Evolutionary conservation across 148 eudicot genomes (phyloP).

Genomic region (Polygonum maritimum): DNA sequence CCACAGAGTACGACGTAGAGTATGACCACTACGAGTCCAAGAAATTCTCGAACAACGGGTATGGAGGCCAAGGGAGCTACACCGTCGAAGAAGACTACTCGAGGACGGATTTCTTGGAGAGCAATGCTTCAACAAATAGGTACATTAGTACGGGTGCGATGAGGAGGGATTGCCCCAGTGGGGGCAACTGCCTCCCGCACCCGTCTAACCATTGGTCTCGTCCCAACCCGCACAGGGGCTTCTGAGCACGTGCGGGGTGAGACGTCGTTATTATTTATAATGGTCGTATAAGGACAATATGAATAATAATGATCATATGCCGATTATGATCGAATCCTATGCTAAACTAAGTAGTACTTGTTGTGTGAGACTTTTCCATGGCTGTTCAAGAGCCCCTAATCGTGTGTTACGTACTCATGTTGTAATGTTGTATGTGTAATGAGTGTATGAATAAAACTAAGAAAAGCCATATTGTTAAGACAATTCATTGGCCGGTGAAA

Average conservation of each 20-base stretch:
- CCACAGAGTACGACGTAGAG: not conserved
- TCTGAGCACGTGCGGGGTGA: not conserved
- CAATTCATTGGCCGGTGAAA: not conserved
- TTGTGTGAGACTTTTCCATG: not conserved
- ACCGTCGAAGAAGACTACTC: not conserved
- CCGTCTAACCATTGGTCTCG: conserved; percentile 9
- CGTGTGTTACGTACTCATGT: not conserved
- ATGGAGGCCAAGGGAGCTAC: not conserved
- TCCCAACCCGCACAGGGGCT: not conserved
- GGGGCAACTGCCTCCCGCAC: not conserved
- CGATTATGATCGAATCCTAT: not conserved
- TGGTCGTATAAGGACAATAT: no score
- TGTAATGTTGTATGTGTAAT: not conserved
- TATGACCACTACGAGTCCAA: conserved; percentile 5
- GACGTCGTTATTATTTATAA: no score
- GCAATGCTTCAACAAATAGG: not conserved
- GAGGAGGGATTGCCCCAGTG: conserved; percentile 4
- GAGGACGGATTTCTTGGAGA: not conserved
- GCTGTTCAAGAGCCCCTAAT: not conserved
- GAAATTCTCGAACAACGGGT: not conserved
- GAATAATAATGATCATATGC: no score
- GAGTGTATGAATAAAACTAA: not conserved
- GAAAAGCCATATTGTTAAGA: not conserved
- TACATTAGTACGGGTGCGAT: not conserved
- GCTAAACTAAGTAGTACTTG: not conserved